A percentile compares a stretch with the other conserved stretches of the same genome.
These are phyloP conservation scores for Pseudocercospora cruenta DNA, from an alignment of 2,329 filamentous ascomycete species.

Conservation along the genomic window DNA sequence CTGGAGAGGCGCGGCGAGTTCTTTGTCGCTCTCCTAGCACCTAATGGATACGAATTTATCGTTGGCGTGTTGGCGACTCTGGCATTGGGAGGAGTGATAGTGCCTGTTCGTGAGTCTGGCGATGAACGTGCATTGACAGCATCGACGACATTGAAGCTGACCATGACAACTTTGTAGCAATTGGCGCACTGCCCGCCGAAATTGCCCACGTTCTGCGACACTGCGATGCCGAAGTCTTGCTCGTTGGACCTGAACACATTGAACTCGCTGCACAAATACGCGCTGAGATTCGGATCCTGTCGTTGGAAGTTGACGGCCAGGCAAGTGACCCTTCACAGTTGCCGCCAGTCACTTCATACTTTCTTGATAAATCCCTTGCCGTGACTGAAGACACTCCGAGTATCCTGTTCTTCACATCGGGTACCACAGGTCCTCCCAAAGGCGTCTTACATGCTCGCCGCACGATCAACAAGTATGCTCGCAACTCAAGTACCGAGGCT, in stretches of 20 bases:
- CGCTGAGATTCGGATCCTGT: background rate
- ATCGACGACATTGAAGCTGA: no score
- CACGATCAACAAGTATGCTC: conserved; percentile 12
- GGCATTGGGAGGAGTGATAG: conserved; percentile 5
- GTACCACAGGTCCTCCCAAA: conserved; percentile 65
- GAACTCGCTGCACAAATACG: background rate
- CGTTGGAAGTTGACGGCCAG: background rate
- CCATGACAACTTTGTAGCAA: background rate
- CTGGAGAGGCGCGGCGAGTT: background rate
- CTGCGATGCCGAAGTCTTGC: background rate
- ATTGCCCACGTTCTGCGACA: conserved; percentile 1
- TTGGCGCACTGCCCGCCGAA: conserved; percentile 1
- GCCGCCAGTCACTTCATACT: background rate
- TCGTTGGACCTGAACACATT: conserved; percentile 2
- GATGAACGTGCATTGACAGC: background rate
- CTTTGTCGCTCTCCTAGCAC: conserved; percentile 5
- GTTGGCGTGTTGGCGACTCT: conserved; percentile 3
- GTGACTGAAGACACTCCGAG: background rate
- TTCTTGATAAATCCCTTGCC: background rate
- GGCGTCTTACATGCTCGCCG: conserved; percentile 29
- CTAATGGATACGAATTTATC: conserved; percentile 4
- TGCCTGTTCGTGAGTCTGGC: conserved; percentile 3
- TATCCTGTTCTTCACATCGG: conserved; percentile 69
- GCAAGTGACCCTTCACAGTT: background rate
- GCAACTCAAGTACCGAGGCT: background rate